phyloP scores from a whole-genome alignment of 139 green algal genomes.

The Volvox reticuliferus region DNA sequence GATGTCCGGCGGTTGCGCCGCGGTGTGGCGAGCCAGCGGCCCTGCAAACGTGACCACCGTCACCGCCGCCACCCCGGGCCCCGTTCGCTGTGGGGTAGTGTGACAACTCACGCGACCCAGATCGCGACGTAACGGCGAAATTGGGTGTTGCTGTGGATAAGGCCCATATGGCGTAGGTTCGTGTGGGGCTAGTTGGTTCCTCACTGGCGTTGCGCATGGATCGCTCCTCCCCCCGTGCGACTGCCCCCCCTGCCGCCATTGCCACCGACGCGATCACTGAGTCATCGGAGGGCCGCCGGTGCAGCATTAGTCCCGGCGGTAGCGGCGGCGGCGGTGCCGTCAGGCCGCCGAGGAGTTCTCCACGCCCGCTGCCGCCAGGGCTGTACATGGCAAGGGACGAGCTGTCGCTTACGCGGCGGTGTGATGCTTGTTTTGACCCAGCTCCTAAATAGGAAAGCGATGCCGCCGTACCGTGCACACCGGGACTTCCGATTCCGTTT shows the following conservation, averaged over 20 bases:
- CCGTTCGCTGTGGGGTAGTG: not conserved
- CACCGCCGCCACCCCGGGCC: not conserved
- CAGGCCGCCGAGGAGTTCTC: not conserved
- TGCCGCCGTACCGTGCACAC: not conserved
- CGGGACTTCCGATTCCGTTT: not conserved
- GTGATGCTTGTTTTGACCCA: not conserved
- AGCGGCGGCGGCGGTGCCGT: not conserved
- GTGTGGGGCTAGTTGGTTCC: not conserved
- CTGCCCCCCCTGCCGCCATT: not conserved
- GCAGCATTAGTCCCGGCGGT: not conserved
- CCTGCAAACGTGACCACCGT: no score
- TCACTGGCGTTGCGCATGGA: not conserved
- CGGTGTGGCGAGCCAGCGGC: not conserved
- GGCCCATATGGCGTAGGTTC: not conserved
- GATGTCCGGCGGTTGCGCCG: no score
- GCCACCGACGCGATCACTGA: not conserved
- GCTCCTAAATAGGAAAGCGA: not conserved
- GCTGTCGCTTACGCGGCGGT: not conserved
- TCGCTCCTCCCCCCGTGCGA: not conserved
- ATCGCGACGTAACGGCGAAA: not conserved
- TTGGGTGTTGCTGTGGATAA: not conserved
- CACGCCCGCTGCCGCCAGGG: not conserved
- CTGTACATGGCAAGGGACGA: not conserved
- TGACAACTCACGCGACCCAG: no score
- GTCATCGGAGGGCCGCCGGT: slow-evolving; percentile 1